A percentile compares a stretch with the other conserved stretches of the same genome.
phyloP scores from a whole-genome alignment of 2,329 filamentous ascomycete genomes.

The Aspergillus jensenii region DNA sequence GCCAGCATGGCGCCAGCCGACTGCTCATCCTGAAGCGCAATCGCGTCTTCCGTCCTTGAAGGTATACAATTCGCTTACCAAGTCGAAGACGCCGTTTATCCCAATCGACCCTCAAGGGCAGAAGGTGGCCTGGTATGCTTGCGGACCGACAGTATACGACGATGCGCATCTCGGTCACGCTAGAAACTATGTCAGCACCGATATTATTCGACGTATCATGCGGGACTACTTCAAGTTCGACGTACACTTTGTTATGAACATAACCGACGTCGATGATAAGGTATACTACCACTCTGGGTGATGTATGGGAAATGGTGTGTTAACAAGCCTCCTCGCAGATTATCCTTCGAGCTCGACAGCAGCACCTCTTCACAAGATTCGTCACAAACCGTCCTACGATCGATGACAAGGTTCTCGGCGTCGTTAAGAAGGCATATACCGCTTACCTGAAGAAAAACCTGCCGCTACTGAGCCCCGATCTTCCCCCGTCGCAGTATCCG shows the following conservation, averaged over 20 bases:
- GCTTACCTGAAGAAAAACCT: slow-evolving; percentile 69
- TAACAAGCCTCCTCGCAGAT: slow-evolving; percentile 46
- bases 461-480: slow-evolving; percentile 47
- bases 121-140: slow-evolving; percentile 83
- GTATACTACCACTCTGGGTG: slow-evolving; percentile 34
- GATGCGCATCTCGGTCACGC: slow-evolving; percentile 81
- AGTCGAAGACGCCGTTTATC: slow-evolving; percentile 70
- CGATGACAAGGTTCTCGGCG: slow-evolving; percentile 48
- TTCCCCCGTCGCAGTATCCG: slow-evolving; percentile 49
- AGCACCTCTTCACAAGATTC: slow-evolving; percentile 73
- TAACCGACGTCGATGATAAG: slow-evolving; percentile 81
- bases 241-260: slow-evolving; percentile 89
- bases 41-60: slow-evolving; percentile 58
- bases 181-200: slow-evolving; percentile 85
- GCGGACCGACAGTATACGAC: slow-evolving; percentile 84
- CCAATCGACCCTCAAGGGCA: slow-evolving; percentile 67
- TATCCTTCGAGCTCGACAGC: slow-evolving; percentile 68
- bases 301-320: slow-evolving; percentile 4
- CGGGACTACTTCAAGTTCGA: slow-evolving; percentile 80
- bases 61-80: slow-evolving; percentile 78
- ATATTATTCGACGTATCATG: slow-evolving; percentile 82
- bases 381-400: slow-evolving; percentile 52
- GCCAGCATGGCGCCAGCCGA: slow-evolving; percentile 46
- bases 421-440: slow-evolving; percentile 52
- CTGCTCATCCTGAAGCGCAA: slow-evolving; percentile 29